Evolutionary conservation across 306 rosid species (phyloP), one percentile per base, ranked within the genome.

Genomic region (Cicer bijugum): DNA sequence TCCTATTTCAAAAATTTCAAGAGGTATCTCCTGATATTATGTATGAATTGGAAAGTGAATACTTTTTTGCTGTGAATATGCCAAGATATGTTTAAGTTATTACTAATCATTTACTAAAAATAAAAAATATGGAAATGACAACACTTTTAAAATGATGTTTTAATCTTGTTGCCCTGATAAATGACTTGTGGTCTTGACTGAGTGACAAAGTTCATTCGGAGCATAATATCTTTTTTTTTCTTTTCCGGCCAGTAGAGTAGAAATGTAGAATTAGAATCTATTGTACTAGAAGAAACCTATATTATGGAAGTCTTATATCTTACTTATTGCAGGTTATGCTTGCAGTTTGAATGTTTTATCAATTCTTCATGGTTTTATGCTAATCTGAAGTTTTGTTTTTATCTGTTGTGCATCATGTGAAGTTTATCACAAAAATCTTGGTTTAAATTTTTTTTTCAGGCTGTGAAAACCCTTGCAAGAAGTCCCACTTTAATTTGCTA

Each of bases 1-100:
- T 88, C 80, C 84, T 93, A 16, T 93, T 92, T 78, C 85, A 86
- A 60, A 90, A 87, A 80, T 91, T 91, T 81, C 98, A 91, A 84
- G 96, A 91, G 92, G 97, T 88, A 67, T 17, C 63, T 72, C 59
- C 77, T 77, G 52, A 14, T 71, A 71, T 72, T 59, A 61, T 48
- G 15, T 10, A 40, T 61, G 1, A 28, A 6, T 28, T 58, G 19
- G 75, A 80, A 57, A 8, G 2, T 63, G 11, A 46, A 51, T 63
- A 10, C 48, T 16, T 52, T 9, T 60, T 55, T 50, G 11, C 55
- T 33, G 42, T 7, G 8, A 60, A 6, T 28, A 39, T 4, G 23
- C 65, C 15, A n/a, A 14, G 67, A 67, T 23, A 51, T 69, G 35
- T 42, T 12, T 50, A 45, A 76, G 47, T 46, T 76, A 11, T 8